These are phyloP conservation scores for Elaeis oleifera DNA, from an alignment of 202 grass and related monocot genomes.

Conservation along the genomic window DNA sequence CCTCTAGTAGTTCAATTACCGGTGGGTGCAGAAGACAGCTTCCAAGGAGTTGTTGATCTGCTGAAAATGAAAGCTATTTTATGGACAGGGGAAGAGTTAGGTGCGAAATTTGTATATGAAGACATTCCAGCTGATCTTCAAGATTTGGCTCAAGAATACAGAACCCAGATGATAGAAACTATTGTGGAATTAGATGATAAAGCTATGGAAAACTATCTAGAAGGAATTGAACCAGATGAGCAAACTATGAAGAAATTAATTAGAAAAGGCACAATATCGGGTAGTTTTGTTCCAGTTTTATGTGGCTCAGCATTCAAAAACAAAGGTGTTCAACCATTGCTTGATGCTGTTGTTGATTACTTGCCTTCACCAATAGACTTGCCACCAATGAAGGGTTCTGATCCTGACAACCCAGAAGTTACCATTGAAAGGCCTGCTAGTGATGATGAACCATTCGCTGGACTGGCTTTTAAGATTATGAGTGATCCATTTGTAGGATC, in stretches of 20 bases:
- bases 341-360: constrained; percentile 98
- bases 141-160: constrained; percentile 71
- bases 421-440: constrained; percentile 54
- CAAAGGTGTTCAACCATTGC: constrained; percentile 91
- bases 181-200: constrained; percentile 84
- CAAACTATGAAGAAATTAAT: constrained; percentile 77
- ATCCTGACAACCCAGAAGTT: constrained; percentile 69
- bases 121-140: constrained; percentile 81
- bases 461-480: constrained; percentile 99
- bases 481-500: constrained; percentile 92
- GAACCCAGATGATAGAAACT: constrained; percentile 70
- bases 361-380: constrained; percentile 86
- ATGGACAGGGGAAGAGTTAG: constrained; percentile 91
- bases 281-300: constrained; percentile 80
- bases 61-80: constrained; percentile 91
- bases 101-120: constrained; percentile 74
- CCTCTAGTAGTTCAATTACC: constrained; percentile 93
- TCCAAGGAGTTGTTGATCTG: constrained; percentile 85
- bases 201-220: constrained; percentile 81
- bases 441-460: constrained; percentile 85
- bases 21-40: constrained; percentile 87
- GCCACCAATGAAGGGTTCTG: constrained; percentile 89
- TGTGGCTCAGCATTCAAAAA: constrained; percentile 99
- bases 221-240: constrained; percentile 84
- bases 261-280: constrained; percentile 73